A percentile compares a stretch with the other conserved stretches of the same genome.
Evolutionary conservation across 805 yeast species (phyloP).

Genomic region (Starmerella bombicola): DNA sequence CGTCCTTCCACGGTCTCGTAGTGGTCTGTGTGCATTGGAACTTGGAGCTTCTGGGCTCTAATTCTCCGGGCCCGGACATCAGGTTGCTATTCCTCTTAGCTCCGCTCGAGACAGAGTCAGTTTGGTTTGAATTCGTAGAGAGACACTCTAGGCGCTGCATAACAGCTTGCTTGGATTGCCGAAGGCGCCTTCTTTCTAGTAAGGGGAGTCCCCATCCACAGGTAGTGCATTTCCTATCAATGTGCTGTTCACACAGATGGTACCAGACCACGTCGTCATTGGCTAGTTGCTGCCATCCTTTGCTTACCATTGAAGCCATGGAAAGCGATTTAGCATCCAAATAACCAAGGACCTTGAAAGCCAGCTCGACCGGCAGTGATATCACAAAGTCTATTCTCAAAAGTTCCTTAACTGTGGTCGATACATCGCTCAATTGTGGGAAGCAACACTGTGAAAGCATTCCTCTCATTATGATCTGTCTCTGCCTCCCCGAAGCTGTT

Average conservation of each 20-base stretch:
- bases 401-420: conserved; percentile 64
- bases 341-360: conserved; percentile 74
- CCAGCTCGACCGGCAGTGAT: conserved; percentile 72
- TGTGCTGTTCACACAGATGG: conserved; percentile 96
- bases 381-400: conserved; percentile 81
- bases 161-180: conserved; percentile 26
- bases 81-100: conserved; percentile 2
- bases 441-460: conserved; percentile 82
- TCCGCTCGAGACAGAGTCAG: neutral
- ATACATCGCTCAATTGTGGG: conserved; percentile 79
- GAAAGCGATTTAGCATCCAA: conserved; percentile 89
- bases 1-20: conserved; percentile 94
- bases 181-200: conserved; percentile 56
- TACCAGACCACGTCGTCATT: conserved; percentile 98
- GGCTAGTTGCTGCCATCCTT: conserved; percentile 76
- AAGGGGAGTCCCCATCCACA: conserved; percentile 99
- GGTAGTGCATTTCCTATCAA: conserved; percentile 90
- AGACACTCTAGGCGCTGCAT: conserved; percentile 23
- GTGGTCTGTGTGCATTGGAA: conserved; percentile 25
- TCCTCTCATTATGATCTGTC: conserved; percentile 71
- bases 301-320: conserved; percentile 83
- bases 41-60: neutral
- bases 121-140: neutral
- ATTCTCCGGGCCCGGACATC: neutral
- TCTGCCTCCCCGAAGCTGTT: conserved; percentile 56